Evolutionary conservation across 2,329 filamentous ascomycete genomes (phyloP).

Genomic region (Chaetomiaceae sp.): DNA sequence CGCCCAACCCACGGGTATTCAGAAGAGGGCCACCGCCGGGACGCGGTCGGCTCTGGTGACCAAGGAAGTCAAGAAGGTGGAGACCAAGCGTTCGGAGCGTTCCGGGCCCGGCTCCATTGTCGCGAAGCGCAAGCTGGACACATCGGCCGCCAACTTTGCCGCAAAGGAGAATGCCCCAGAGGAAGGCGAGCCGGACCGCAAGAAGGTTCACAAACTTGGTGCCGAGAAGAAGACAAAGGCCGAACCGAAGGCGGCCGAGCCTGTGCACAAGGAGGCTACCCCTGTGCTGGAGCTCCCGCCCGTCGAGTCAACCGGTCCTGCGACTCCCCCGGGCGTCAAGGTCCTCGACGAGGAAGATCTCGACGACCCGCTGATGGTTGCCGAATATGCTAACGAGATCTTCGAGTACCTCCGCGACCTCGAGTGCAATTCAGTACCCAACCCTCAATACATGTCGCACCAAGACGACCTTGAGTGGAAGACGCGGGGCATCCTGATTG

Average conservation of each 20-base stretch:
- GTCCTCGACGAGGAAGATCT: conserved; percentile 81
- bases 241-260: conserved; percentile 27
- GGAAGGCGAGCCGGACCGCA: conserved; percentile 62
- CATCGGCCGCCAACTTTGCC: conserved; percentile 42
- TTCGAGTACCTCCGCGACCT: conserved; percentile 91
- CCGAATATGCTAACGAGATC: conserved; percentile 94
- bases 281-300: conserved; percentile 24
- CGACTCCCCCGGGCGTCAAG: conserved; percentile 38
- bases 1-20: conserved; percentile 71
- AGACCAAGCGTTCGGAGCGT: conserved; percentile 71
- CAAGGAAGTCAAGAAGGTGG: conserved; percentile 50
- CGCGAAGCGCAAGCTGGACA: conserved; percentile 58
- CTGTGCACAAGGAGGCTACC: conserved; percentile 24
- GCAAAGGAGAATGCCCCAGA: conserved; percentile 58
- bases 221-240: conserved; percentile 39
- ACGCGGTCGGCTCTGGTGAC: conserved; percentile 50
- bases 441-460: conserved; percentile 90
- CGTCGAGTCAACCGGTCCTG: conserved; percentile 22
- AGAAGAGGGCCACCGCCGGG: conserved; percentile 65
- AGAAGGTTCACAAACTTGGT: conserved; percentile 54
- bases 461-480: conserved; percentile 97
- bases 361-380: conserved; percentile 94
- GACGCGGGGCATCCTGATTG: conserved; percentile 92
- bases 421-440: conserved; percentile 72
- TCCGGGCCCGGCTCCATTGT: conserved; percentile 62